These are phyloP conservation scores for Apium graveolens DNA, from an alignment of 129 eudicot genomes.

Conservation along the genomic window DNA sequence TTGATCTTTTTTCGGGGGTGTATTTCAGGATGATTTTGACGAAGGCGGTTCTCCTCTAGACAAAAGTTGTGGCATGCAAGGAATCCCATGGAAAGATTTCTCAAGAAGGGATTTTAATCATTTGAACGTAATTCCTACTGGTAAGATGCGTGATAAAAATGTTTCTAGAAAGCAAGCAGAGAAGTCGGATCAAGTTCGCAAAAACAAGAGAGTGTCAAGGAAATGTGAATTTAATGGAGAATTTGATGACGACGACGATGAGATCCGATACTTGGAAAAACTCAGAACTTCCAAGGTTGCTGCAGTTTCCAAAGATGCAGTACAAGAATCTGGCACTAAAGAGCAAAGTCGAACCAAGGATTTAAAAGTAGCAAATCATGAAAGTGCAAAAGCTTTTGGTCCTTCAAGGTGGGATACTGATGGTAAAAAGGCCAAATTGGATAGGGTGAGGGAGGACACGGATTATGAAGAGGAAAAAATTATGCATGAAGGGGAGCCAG, in stretches of 20 bases:
- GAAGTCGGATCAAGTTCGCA: constrained; percentile 54
- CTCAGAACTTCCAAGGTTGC: constrained; percentile 43
- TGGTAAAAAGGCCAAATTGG: constrained; percentile 31
- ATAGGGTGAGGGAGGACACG: constrained; percentile 41
- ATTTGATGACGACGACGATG: constrained; percentile 44
- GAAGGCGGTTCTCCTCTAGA: constrained; percentile 40
- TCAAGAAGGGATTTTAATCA: constrained; percentile 43
- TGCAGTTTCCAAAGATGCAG: constrained; percentile 36
- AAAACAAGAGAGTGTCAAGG: constrained; percentile 78
- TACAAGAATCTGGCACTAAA: constrained; percentile 46
- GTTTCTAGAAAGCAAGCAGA: constrained; percentile 45
- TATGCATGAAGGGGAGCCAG: constrained; percentile 49
- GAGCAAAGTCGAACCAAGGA: constrained; percentile 43
- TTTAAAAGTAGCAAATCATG: constrained; percentile 26
- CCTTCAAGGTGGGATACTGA: constrained; percentile 29
- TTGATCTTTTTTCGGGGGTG: background rate
- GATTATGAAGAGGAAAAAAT: constrained; percentile 64
- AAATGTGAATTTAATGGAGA: constrained; percentile 60
- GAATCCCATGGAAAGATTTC: constrained; percentile 81
- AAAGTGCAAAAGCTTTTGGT: constrained; percentile 26
- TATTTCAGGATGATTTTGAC: constrained; percentile 51
- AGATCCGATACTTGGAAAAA: constrained; percentile 76
- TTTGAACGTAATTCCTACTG: constrained; percentile 38
- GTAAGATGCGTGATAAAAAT: constrained; percentile 13
- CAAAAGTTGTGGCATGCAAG: constrained; percentile 49